Evolutionary conservation across 1,284 basidiomycete genomes (phyloP), one percentile per base, ranked within the genome.

Genomic region (Ustilago loliicola): DNA sequence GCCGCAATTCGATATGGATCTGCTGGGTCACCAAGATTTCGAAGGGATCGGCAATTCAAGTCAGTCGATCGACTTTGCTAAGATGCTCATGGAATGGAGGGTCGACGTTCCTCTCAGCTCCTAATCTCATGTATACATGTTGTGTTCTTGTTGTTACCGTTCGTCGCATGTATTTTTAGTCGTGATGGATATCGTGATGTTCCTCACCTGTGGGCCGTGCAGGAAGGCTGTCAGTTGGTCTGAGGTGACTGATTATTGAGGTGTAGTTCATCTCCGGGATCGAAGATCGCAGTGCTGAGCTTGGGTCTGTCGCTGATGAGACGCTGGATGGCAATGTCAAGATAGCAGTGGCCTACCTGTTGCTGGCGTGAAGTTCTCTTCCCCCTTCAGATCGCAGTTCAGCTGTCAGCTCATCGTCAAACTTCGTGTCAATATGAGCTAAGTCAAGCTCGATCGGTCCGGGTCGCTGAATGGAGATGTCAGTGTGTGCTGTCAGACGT

Each of bases 61-160:
- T 42, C 65, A 64, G 48, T 65, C 61, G 55, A 57, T 77, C 32
- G 74, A 72, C 69, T 77, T 77, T 69, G 69, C 64, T 25, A 77
- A 69, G 61, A 72, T 77, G 69, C 69, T 77, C 45, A 65, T 58
- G 50, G 69, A 77, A 10, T 77, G 74, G 74, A 60, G 67, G n/a
- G 59, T 63, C 27, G 74, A 77, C 2, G 48, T 77, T 17, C 74
- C 74, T 32, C 36, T 76, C 17, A 30, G 19, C 19, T 69, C 38
- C 21, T 54, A 50, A 30, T 25, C 23, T 50, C 27, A 50, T 13
- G 11, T 7, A 9, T n/a, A 21, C 21, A 21, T n/a, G 42, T 21
- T 21, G n/a, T 45, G 42, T n/a, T 11, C 21, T 21, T n/a, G 5
- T 8, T 45, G 21, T 50, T 21, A 9, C 25, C 11, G 48, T 50